Evolutionary conservation across 1,284 basidiomycete genomes (phyloP), one percentile per base, ranked within the genome.

Genomic region (Ustilago hordei): DNA sequence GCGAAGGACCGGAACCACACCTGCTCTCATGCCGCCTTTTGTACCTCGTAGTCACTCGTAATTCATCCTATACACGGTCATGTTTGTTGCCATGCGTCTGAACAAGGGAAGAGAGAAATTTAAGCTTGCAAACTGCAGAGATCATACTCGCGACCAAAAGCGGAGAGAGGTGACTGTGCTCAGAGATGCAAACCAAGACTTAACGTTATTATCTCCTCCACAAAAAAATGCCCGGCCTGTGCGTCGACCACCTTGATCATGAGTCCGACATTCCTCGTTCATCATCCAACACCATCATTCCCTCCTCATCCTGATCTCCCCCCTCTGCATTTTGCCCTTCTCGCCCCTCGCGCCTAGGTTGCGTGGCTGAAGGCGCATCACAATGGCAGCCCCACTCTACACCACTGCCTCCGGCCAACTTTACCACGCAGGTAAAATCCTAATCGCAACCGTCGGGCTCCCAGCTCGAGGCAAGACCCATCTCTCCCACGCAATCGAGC

Each of bases 371-470:
- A 19, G n/a, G 43, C 43, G n/a, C 43, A 8, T 64, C 62, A 75
- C 32, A 23, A 92, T 43, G 74, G 73, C 79, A 47, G 81, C 81
- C 12, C 81, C 80, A 23, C 75, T 83, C 45, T 81, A 83, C 71
- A 81, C 78, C 32, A 82, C 81, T 34, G 87, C 88, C 53, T 89
- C 88, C 3, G 89, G 89, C 54, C 89, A 95, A 32, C 91, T 97
- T 52, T 97, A 92, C 87, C 95, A 97, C 87, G 95, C 95, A 11
- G 95, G 95, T 82, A 94, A 97, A 87, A 96, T 98, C 83, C 89
- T 97, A 17, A 93, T 98, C 61, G 89, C 95, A 65, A 94, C 95
- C 13, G 93, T 98, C 70, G 95, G 95, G 17, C 89, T 98, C 1
- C 95, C 95, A 32, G 84, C 81, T 2, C 81, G 95, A 60, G 95